Evolutionary conservation across 495 filamentous ascomycete genomes (phyloP).

Genomic region (Copromyces sp.): DNA sequence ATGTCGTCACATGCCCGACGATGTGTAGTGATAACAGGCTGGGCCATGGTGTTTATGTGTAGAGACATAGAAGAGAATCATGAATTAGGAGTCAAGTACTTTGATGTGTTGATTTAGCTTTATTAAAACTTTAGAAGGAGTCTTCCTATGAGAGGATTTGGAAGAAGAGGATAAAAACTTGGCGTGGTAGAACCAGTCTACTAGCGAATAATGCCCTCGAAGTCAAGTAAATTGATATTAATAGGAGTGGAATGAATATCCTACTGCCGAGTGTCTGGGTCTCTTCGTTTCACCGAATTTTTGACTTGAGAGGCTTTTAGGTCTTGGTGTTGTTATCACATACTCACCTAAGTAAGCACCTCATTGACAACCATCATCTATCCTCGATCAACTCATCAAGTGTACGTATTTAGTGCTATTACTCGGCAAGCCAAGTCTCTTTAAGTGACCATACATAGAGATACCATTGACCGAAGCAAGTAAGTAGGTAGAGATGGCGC

Average conservation of each 20-base stretch:
- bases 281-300: background rate
- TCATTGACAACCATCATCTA: background rate
- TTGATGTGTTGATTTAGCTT: background rate
- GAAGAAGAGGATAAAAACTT: background rate
- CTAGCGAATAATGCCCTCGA: background rate
- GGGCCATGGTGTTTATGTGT: no score
- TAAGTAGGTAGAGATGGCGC: background rate
- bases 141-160: background rate
- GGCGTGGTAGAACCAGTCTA: background rate
- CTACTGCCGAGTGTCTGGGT: no score
- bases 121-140: background rate
- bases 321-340: background rate
- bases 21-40: background rate
- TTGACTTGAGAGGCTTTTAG: background rate
- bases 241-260: background rate
- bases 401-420: background rate
- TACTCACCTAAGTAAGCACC: background rate
- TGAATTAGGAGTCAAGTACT: background rate
- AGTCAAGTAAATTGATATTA: background rate
- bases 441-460: background rate
- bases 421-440: background rate
- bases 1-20: background rate
- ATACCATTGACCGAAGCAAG: background rate
- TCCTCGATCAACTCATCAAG: background rate
- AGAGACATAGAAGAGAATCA: background rate